Conservation (phyloP, 345 rosid species). For the Eucalyptus regnans region DNA sequence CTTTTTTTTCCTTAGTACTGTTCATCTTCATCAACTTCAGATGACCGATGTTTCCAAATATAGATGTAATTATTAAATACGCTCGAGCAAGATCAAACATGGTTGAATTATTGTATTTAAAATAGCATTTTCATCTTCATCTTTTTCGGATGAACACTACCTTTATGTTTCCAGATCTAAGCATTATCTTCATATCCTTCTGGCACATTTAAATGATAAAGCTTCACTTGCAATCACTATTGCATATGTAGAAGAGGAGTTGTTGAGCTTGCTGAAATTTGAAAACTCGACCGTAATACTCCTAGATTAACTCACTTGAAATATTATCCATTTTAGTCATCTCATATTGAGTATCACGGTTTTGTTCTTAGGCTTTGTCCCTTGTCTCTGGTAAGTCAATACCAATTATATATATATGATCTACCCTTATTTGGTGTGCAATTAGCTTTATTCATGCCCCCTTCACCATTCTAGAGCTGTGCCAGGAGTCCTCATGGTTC, state of each 20-base stretch:
- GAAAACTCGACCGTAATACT: rapidly evolving
- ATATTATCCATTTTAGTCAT: not conserved
- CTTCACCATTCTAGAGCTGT: not conserved
- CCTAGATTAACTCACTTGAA: rapidly evolving
- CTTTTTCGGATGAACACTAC: not conserved
- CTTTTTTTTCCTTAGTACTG: not conserved
- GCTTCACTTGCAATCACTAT: not conserved
- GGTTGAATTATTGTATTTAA: too few species aligned
- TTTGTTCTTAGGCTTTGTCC: not conserved
- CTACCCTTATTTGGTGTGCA: not conserved
- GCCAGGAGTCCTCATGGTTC: not conserved
- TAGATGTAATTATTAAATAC: too few species aligned
- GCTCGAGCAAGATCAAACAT: too few species aligned
- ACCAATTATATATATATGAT: too few species aligned
- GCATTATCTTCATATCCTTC: too few species aligned
- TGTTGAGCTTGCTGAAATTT: not conserved
- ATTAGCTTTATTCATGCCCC: not conserved
- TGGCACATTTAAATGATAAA: not conserved
- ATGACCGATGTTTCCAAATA: not conserved
- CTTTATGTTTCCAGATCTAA: not conserved
- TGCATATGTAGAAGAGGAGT: not conserved
- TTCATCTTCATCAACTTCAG: not conserved
- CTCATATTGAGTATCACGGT: not conserved
- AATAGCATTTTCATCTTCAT: too few species aligned
- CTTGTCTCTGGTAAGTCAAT: too few species aligned